Conservation (phyloP, 106 monocot genomes). For the Platanthera zijinensis region DNA sequence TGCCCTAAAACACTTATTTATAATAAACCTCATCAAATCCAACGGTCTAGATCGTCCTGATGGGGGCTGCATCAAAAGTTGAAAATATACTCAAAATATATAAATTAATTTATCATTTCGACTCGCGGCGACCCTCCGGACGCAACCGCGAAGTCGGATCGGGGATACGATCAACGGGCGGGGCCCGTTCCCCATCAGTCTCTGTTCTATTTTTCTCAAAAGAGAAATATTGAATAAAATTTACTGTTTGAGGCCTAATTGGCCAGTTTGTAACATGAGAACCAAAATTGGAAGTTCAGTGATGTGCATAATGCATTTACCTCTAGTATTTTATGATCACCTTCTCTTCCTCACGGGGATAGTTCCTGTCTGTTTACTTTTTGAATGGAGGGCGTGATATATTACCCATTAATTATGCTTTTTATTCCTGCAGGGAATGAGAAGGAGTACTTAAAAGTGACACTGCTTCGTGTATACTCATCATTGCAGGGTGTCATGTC, state of each 20-base stretch:
- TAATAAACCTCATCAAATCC: too few relatives aligned
- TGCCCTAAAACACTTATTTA: too few relatives aligned
- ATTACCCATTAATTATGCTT: not conserved
- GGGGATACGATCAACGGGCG: too few relatives aligned
- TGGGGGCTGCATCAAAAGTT: too few relatives aligned
- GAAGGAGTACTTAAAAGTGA: slow-evolving; percentile 92
- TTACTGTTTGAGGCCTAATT: not conserved
- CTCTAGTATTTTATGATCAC: not conserved
- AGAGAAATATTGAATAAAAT: not conserved
- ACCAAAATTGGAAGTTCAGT: not conserved
- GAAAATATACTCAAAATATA: too few relatives aligned
- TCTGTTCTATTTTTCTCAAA: not conserved
- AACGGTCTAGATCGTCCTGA: too few relatives aligned
- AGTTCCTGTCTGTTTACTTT: not conserved
- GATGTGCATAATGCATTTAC: not conserved
- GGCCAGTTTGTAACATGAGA: not conserved
- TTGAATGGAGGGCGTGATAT: not conserved
- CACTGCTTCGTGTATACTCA: slow-evolving; percentile 82
- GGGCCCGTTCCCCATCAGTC: too few relatives aligned
- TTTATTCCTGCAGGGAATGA: slow-evolving; percentile 46
- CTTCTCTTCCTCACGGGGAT: not conserved
- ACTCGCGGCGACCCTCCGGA: too few relatives aligned
- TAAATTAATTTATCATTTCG: too few relatives aligned
- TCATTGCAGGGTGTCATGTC: slow-evolving; percentile 88
- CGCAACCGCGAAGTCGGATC: too few relatives aligned